Percentiles rank a stretch among this genome's conserved stretches.
These are phyloP conservation scores for Skeletonema potamos DNA, from an alignment of 108 stramenopile genomes.

Conservation along the genomic window DNA sequence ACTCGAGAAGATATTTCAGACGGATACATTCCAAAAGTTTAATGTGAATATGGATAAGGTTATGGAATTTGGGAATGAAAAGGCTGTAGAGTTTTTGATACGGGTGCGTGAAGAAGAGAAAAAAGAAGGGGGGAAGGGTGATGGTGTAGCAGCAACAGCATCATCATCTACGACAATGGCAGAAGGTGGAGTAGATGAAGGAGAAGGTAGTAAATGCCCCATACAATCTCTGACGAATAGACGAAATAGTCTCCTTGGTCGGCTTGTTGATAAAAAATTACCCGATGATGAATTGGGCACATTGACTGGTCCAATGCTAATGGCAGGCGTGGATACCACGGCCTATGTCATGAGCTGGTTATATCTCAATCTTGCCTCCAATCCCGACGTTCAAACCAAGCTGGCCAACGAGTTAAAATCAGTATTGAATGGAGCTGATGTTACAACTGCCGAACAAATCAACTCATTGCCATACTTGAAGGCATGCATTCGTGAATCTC, in stretches of 20 bases:
- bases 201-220: slow-evolving; percentile 17
- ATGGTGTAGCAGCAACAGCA: neutral
- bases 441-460: slow-evolving; percentile 32
- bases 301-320: slow-evolving; percentile 18
- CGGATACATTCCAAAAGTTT: slow-evolving; percentile 15
- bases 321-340: slow-evolving; percentile 40
- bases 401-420: slow-evolving; percentile 27
- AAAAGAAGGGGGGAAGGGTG: too few relatives aligned
- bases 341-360: slow-evolving; percentile 37
- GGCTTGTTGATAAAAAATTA: slow-evolving; percentile 13
- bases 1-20: slow-evolving; percentile 18
- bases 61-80: slow-evolving; percentile 9
- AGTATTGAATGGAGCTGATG: slow-evolving; percentile 29
- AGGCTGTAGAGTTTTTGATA: slow-evolving; percentile 5
- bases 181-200: neutral
- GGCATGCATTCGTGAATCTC: slow-evolving; percentile 41
- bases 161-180: neutral
- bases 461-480: slow-evolving; percentile 25
- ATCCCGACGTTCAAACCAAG: slow-evolving; percentile 29
- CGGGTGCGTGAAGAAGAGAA: neutral
- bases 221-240: neutral
- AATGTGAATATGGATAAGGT: slow-evolving; percentile 30
- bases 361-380: slow-evolving; percentile 34
- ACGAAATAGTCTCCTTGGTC: slow-evolving; percentile 2
- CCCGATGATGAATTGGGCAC: slow-evolving; percentile 25